A percentile compares a stretch with the other conserved stretches of the same genome.
These are phyloP conservation scores for Annulohypoxylon maeteangense DNA, from an alignment of 495 filamentous ascomycete genomes.

Conservation along the genomic window DNA sequence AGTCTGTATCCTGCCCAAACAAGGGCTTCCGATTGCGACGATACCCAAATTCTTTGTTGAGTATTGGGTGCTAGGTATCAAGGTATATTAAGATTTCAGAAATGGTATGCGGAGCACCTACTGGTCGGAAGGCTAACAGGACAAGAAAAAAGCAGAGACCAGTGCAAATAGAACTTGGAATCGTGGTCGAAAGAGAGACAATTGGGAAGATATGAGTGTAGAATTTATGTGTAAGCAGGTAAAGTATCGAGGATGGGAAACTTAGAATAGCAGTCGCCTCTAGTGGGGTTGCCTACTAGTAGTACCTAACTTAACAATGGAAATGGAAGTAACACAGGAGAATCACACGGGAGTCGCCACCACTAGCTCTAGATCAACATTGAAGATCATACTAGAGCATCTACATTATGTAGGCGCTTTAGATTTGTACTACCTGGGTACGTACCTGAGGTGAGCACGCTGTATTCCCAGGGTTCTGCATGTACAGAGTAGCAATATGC, in stretches of 20 bases:
- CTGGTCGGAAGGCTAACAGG: not conserved
- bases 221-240: not conserved
- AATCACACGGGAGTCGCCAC: not conserved
- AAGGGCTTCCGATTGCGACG: not conserved
- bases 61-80: not conserved
- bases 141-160: not conserved
- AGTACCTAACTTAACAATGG: not conserved
- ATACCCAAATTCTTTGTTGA: slow-evolving; percentile 13
- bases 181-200: not conserved
- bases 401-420: too few relatives aligned
- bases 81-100: not conserved
- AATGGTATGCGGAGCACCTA: not conserved
- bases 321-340: not conserved
- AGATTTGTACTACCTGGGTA: not conserved
- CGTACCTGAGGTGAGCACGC: too few relatives aligned
- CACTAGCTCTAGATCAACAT: not conserved
- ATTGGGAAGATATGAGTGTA: not conserved
- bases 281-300: slow-evolving; percentile 3
- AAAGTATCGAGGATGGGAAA: slow-evolving; percentile 15
- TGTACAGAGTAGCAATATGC: not conserved
- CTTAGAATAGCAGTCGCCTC: not conserved
- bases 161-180: not conserved
- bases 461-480: not conserved
- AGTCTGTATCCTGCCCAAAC: slow-evolving; percentile 1
- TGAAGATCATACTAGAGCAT: not conserved